Base-by-base conservation (phyloP, 148 eudicot species). In the Mesembryanthemum crystallinum region DNA sequence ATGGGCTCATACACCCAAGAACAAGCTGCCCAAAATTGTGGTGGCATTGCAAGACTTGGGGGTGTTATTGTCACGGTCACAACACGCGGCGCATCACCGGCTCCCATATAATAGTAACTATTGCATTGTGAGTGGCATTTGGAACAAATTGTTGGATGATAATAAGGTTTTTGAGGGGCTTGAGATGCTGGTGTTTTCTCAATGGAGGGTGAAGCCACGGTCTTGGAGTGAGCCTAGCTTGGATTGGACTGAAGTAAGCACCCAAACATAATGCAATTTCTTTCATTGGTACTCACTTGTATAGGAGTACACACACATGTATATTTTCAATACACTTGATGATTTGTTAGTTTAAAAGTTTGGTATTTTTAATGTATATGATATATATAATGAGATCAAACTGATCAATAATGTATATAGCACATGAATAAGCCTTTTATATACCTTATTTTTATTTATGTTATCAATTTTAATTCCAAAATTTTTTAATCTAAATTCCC, bases 41-140 rank as follows among this genome's bases (percentile, higher is more conserved):
- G 84, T 88, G 79, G 85, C 78, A 0, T 78, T 94, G 37, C 98
- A 94, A 61, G 92, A 90, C 21, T 68, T 78, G 10, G 93, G 98
- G 21, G 77, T 94, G 23, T 78, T 94, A 8, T 81, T 94, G 61
- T 87, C 93, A 4, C 83, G 92, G 28, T 27, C 77, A 43, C 86
- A 90, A 77, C 97, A 94, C 33, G 85, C 83, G 2, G 88, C 82
- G 0, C 98, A 94, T 83, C 98, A 94, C 63, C 90, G 87, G 15
- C 55, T 81, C 0, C 98, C 98, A 14, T 92, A 86, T 60, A 90
- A 91, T 79, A 86, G 82, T 62, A 94, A 91, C 64, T 94, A 94
- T 76, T 94, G 97, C 75, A 94, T 94, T 47, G 98, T 92, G 45
- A 92, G 97, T 66, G 98, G 98, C 11, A 79, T 85, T 49, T 92